phyloP scores from a whole-genome alignment of 257 asterid species.

The Datura wrightii region DNA sequence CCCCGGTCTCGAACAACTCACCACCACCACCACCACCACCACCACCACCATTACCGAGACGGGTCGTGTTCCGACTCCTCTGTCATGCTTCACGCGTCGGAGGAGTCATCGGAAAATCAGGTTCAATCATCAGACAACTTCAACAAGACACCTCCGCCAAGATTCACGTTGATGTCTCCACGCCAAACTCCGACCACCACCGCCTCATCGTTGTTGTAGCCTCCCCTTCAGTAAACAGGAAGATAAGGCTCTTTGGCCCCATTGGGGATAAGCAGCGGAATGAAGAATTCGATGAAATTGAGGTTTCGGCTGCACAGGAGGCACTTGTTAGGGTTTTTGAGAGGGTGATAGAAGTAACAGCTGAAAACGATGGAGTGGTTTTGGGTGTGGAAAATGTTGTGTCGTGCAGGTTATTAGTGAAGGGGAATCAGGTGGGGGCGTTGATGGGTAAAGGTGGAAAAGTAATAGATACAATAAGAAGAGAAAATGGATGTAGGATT shows the following conservation, averaged over 20 bases:
- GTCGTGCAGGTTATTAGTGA: constrained; percentile 65
- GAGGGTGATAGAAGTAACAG: constrained; percentile 77
- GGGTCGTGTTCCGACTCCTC: constrained; percentile 67
- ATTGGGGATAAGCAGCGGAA: background rate
- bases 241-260: constrained; percentile 37
- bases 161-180: constrained; percentile 65
- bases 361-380: constrained; percentile 51
- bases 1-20: constrained; percentile 27
- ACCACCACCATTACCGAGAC: constrained; percentile 7
- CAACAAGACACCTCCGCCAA: constrained; percentile 60
- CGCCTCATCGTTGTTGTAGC: constrained; percentile 62
- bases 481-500: constrained; percentile 67
- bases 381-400: constrained; percentile 52
- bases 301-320: constrained; percentile 82
- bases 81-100: constrained; percentile 81
- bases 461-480: constrained; percentile 70
- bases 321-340: constrained; percentile 72
- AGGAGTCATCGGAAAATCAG: constrained; percentile 75
- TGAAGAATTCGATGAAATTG: constrained; percentile 36
- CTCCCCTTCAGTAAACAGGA: constrained; percentile 41
- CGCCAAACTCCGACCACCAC: constrained; percentile 45
- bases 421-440: constrained; percentile 64
- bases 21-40: background rate
- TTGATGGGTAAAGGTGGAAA: constrained; percentile 82
- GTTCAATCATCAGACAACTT: constrained; percentile 68